Evolutionary conservation across 805 yeast genomes (phyloP).

Genomic region (Candida andamanensis): DNA sequence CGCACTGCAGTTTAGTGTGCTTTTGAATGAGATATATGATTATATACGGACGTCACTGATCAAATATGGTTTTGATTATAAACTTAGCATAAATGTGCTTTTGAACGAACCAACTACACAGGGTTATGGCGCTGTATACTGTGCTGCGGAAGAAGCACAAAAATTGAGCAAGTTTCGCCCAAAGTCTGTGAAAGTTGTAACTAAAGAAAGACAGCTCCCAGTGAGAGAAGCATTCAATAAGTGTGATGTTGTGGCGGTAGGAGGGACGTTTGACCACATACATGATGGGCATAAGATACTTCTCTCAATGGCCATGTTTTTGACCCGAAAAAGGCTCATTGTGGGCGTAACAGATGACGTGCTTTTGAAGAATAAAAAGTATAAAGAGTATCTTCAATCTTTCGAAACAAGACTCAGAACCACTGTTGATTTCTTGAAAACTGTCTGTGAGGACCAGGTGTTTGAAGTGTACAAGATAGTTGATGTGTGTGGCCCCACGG

Average conservation of each 20-base stretch:
- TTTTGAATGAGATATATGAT: constrained; percentile 26
- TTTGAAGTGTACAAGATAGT: constrained; percentile 59
- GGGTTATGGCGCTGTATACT: not conserved
- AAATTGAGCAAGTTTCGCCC: no score
- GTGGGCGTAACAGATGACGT: constrained; percentile 82
- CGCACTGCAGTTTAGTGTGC: constrained; percentile 19
- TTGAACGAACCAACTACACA: constrained; percentile 9
- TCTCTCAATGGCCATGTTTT: constrained; percentile 63
- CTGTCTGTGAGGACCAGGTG: constrained; percentile 37
- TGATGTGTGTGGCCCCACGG: constrained; percentile 95
- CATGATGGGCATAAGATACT: constrained; percentile 94
- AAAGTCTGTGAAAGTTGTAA: no score
- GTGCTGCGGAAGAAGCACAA: no score
- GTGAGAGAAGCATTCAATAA: not conserved
- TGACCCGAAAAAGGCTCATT: constrained; percentile 52
- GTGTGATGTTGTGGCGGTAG: constrained; percentile 52
- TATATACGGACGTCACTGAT: constrained; percentile 18
- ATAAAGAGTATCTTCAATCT: constrained; percentile 56
- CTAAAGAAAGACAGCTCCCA: no score
- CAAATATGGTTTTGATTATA: constrained; percentile 17
- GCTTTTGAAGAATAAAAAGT: constrained; percentile 70
- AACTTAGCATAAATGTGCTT: constrained; percentile 25
- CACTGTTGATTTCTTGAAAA: constrained; percentile 46
- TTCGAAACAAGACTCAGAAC: constrained; percentile 45
- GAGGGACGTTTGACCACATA: constrained; percentile 95